Percentiles rank a stretch among this genome's conserved stretches.
These are phyloP conservation scores for Phytophthora colocasiae DNA, from an alignment of 352 stramenopile species.

Conservation along the genomic window DNA sequence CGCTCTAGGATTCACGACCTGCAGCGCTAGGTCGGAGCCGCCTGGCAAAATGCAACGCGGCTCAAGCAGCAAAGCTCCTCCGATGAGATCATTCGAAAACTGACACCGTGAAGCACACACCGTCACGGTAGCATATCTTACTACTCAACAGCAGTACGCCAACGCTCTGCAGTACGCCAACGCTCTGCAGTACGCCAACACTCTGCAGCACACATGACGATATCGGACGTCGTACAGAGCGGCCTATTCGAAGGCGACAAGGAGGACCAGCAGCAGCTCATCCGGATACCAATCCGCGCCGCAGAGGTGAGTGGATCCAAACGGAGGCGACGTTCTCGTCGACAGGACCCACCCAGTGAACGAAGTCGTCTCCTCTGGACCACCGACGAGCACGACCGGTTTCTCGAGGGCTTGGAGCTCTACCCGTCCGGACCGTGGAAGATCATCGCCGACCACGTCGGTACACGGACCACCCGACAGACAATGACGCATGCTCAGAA, in stretches of 20 bases:
- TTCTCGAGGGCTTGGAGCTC: constrained; percentile 45
- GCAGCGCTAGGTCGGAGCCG: constrained; percentile 4
- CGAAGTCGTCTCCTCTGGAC: constrained; percentile 39
- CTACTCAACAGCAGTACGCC: constrained; percentile 2
- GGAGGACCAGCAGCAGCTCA: constrained; percentile 31
- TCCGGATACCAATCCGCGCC: constrained; percentile 29
- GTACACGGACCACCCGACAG: constrained; percentile 37
- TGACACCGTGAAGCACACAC: constrained; percentile 17
- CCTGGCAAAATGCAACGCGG: constrained; percentile 27
- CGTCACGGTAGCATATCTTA: background rate
- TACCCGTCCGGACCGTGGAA: constrained; percentile 42
- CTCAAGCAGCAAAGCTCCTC: background rate
- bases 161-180: background rate
- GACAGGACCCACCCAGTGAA: constrained; percentile 26
- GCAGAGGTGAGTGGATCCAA: constrained; percentile 9
- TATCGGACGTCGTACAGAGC: constrained; percentile 30
- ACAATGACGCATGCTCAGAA: constrained; percentile 50
- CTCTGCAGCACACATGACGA: constrained; percentile 18
- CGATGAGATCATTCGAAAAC: constrained; percentile 23
- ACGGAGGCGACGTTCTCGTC: constrained; percentile 19
- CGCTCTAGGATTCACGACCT: background rate
- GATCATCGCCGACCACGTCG: constrained; percentile 38
- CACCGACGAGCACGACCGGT: constrained; percentile 45
- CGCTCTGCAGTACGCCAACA: too few species aligned
- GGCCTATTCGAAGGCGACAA: constrained; percentile 25